These are phyloP conservation scores for Pleurotus salmoneostramineus DNA, from an alignment of 768 basidiomycete genomes.

Conservation along the genomic window DNA sequence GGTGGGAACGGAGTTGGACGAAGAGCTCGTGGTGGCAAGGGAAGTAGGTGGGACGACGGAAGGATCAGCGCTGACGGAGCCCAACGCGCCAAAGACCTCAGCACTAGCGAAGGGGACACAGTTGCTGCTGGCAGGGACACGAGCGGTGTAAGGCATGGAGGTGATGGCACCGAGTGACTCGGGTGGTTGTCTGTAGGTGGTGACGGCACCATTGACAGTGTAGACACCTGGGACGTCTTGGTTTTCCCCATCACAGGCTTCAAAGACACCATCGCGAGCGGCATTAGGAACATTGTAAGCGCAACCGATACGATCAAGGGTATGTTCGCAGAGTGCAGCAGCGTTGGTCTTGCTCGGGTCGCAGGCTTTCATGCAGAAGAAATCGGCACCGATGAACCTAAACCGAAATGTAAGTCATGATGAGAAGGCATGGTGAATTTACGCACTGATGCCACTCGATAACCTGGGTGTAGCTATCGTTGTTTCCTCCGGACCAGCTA, in stretches of 20 bases:
- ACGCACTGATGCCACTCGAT: conserved; percentile 55
- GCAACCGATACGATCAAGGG: conserved; percentile 60
- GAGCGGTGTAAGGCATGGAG: conserved; percentile 12
- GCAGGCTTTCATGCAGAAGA: conserved; percentile 60
- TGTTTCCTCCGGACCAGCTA: conserved; percentile 25
- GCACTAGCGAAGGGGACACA: conserved; percentile 10
- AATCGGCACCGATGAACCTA: conserved; percentile 52
- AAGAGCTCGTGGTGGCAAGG: neutral
- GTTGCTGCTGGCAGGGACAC: conserved; percentile 12
- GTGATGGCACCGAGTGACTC: conserved; percentile 7
- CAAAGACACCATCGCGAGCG: conserved; percentile 46
- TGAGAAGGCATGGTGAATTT: neutral
- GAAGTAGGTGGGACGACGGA: neutral
- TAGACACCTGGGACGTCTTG: conserved; percentile 43
- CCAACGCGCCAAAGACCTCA: conserved; percentile 3
- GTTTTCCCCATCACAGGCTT: conserved; percentile 47
- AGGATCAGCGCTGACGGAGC: neutral
- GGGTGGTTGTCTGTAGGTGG: conserved; percentile 13
- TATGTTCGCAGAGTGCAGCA: conserved; percentile 50
- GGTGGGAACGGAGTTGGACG: neutral
- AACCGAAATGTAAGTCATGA: neutral
- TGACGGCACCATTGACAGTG: conserved; percentile 10
- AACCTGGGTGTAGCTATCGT: conserved; percentile 33
- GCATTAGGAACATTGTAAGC: conserved; percentile 55
- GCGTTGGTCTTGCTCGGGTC: conserved; percentile 43